Evolutionary conservation across 495 filamentous ascomycete species (phyloP), one percentile per base, ranked within the genome.

Genomic region (Glarea lozoyensis): DNA sequence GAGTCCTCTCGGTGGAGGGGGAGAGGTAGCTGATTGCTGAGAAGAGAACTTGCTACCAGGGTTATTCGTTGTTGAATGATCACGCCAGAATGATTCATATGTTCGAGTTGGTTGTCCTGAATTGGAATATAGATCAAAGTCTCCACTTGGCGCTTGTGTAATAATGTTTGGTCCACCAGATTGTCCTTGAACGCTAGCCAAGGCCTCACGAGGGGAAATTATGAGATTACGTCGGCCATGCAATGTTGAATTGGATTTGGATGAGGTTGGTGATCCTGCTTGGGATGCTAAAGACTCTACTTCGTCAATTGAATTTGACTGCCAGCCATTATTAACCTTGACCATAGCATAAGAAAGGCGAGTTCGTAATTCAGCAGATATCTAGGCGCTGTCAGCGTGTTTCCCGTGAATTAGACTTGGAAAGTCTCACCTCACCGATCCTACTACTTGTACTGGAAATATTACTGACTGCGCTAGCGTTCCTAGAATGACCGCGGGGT

Each of bases 291-390:
- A 64, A 11, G 75, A 67, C 54, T 88, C 81, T n/a, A 84, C 67
- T 46, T 89, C 78, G 35, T 78, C 75, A 41, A 84, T 70, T 20
- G 70, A 73, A 46, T 75, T 76, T 10, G 74, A 71, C 63, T 90
- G 79, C 72, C 86, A 86, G 38, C 83, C 86, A 58, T 92, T 79
- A 61, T 90, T 81, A 29, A 96, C 80, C 59, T 94, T 94, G 52
- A 89, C 75, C 66, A 90, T 86, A 25, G 87, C 88, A 59, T 94
- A 93, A 4, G 85, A 84, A 10, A 96, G 68, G 39, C 86, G 82
- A 5, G 86, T 75, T 48, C 78, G 79, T 18, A 96, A 71, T 54
- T 87, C 78, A 27, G 77, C 73, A 22, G 87, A 50, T 27, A 51
- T 42, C 48, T 46, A 43, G 20, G 11, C 27, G 16, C 20, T 39